phyloP scores from a whole-genome alignment of 345 rosid genomes.

The Sonneratia alba region DNA sequence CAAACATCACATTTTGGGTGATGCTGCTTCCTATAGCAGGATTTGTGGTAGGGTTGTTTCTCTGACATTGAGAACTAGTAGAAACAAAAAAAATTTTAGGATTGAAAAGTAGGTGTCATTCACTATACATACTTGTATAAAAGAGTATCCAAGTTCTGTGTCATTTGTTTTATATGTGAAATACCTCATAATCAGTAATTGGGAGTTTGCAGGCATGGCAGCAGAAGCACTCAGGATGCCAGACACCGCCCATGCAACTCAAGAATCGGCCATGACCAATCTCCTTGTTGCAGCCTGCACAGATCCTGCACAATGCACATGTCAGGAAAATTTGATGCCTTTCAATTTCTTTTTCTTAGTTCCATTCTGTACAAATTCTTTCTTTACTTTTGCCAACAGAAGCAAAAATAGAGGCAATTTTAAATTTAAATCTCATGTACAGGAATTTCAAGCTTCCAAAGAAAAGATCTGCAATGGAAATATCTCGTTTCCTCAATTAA shows the following conservation, averaged over 20 bases:
- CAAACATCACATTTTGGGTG: conserved; percentile 98
- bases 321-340: background rate
- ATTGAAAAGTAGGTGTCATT: conserved; percentile 9
- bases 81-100: background rate
- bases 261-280: conserved; percentile 32
- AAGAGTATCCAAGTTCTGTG: background rate
- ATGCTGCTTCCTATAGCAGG: conserved; percentile 70
- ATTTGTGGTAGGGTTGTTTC: conserved; percentile 62
- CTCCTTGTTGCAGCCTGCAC: conserved; percentile 34
- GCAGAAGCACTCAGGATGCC: conserved; percentile 44
- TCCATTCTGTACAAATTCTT: background rate
- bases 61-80: conserved; percentile 9
- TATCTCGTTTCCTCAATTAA: background rate
- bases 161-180: background rate
- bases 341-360: background rate
- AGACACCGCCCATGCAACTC: conserved; percentile 27
- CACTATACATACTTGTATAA: background rate
- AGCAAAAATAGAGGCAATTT: background rate
- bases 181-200: conserved; percentile 56
- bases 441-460: background rate
- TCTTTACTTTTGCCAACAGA: background rate
- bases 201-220: conserved; percentile 36
- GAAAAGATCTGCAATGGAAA: background rate
- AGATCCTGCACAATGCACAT: conserved; percentile 16
- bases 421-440: background rate